Evolutionary conservation across 1,139 yeast genomes (phyloP).

Genomic region (Williopsis jadinii): DNA sequence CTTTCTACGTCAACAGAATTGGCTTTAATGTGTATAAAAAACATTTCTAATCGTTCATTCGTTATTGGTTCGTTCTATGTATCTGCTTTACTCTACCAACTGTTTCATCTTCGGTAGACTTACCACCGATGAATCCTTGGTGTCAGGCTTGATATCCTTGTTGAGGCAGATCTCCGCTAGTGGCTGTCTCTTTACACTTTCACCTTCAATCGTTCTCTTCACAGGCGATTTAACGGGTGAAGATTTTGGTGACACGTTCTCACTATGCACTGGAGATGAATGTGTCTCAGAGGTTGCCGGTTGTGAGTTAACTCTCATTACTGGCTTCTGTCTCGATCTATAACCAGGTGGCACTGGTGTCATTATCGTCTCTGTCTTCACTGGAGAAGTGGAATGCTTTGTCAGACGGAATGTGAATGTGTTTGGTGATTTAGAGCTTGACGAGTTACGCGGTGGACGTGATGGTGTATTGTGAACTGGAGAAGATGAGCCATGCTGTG

Average conservation of each 20-base stretch:
- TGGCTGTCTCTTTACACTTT: slow-evolving; percentile 3
- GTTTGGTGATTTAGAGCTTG: slow-evolving; percentile 6
- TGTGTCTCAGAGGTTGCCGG: slow-evolving; percentile 4
- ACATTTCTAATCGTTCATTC: background rate
- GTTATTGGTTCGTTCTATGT: background rate
- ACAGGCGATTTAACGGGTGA: slow-evolving; percentile 4
- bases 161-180: slow-evolving; percentile 5
- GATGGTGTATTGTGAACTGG: slow-evolving; percentile 14
- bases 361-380: slow-evolving; percentile 3
- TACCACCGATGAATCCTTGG: background rate
- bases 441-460: slow-evolving; percentile 10
- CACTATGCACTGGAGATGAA: slow-evolving; percentile 10
- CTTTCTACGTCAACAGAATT: slow-evolving; percentile 85
- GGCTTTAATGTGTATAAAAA: slow-evolving; percentile 37
- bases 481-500: slow-evolving; percentile 2
- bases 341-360: slow-evolving; percentile 3
- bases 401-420: slow-evolving; percentile 19
- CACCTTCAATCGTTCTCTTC: no score
- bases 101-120: background rate
- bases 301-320: slow-evolving; percentile 19
- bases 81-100: background rate
- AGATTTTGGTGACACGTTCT: slow-evolving; percentile 6
- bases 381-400: slow-evolving; percentile 3
- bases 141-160: slow-evolving; percentile 2
- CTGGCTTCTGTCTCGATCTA: slow-evolving; percentile 17